These are phyloP conservation scores for Metschnikowia hibisci DNA, from an alignment of 805 yeast genomes.

Conservation along the genomic window DNA sequence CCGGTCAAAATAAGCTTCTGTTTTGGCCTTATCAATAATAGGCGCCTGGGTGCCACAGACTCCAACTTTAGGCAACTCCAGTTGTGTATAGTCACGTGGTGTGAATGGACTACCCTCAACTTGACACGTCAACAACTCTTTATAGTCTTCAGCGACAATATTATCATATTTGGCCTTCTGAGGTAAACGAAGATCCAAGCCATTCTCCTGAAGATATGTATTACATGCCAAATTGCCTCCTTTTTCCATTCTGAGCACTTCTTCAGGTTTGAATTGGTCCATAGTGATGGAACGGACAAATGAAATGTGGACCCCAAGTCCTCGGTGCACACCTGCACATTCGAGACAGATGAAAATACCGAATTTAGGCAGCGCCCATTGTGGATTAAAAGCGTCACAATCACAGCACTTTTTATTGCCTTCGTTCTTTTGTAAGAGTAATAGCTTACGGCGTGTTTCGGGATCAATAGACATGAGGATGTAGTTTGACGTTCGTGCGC, in stretches of 20 bases:
- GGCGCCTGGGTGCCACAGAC: conserved; percentile 16
- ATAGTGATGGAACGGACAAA: conserved; percentile 95
- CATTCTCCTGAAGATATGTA: conserved; percentile 65
- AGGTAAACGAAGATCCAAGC: conserved; percentile 60
- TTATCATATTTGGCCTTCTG: conserved; percentile 79
- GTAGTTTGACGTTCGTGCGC: neutral
- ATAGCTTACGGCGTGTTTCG: conserved; percentile 76
- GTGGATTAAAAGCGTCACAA: conserved; percentile 94
- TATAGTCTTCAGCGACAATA: conserved; percentile 91
- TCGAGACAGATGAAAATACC: conserved; percentile 96
- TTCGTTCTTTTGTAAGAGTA: conserved; percentile 74
- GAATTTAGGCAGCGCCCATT: conserved; percentile 98
- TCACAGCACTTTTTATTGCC: conserved; percentile 88
- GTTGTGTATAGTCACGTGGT: conserved; percentile 57
- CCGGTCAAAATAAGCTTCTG: conserved; percentile 78
- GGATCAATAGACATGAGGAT: conserved; percentile 76
- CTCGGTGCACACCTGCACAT: conserved; percentile 96
- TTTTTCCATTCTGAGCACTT: conserved; percentile 81
- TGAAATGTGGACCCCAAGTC: conserved; percentile 94
- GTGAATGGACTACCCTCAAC: conserved; percentile 70
- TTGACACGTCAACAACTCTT: conserved; percentile 68
- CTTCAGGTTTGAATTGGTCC: conserved; percentile 97
- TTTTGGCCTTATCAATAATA: conserved; percentile 46
- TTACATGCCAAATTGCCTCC: conserved; percentile 86
- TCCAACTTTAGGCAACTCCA: conserved; percentile 33